Percentiles rank a stretch among this genome's conserved stretches.
Conservation (phyloP, 139 green algal genomes). For the Asterochloris sp. region DNA sequence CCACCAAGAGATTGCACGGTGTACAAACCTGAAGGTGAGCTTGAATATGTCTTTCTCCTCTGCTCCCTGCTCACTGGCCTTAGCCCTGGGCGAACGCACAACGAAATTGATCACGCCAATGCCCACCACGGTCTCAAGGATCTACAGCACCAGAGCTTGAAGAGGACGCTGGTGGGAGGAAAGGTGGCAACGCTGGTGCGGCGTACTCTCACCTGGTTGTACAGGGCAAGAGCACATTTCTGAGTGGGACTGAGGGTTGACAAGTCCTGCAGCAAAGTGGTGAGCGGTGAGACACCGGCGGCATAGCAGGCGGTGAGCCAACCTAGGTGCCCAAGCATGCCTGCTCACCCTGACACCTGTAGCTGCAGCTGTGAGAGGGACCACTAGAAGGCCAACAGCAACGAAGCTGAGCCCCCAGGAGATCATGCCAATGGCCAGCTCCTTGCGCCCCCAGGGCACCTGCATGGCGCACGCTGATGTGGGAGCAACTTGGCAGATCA, state of each 20-base stretch:
- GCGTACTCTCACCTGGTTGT: conserved; percentile 35
- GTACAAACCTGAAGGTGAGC: conserved; percentile 28
- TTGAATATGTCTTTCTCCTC: conserved; percentile 42
- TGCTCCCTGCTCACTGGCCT: conserved; percentile 13
- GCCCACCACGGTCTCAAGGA: conserved; percentile 52
- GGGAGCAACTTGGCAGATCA: too few relatives aligned
- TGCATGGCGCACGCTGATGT: conserved; percentile 13
- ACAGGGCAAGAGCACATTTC: conserved; percentile 33
- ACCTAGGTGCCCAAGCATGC: background rate
- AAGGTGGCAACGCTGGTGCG: background rate
- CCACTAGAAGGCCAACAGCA: conserved; percentile 57
- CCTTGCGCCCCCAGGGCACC: conserved; percentile 63
- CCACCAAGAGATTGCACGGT: too few relatives aligned
- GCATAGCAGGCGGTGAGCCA: background rate
- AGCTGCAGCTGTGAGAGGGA: conserved; percentile 46
- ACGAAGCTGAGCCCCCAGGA: conserved; percentile 65
- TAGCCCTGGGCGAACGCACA: conserved; percentile 16
- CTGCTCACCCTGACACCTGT: conserved; percentile 23
- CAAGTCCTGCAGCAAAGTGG: conserved; percentile 20
- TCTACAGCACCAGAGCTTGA: conserved; percentile 26
- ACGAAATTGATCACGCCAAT: conserved; percentile 43
- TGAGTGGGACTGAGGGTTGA: conserved; percentile 16
- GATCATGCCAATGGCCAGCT: conserved; percentile 54
- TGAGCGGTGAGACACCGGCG: background rate
- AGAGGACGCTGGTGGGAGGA: too few relatives aligned